Evolutionary conservation across 306 rosid genomes (phyloP).

Genomic region (Medicago arabica): DNA sequence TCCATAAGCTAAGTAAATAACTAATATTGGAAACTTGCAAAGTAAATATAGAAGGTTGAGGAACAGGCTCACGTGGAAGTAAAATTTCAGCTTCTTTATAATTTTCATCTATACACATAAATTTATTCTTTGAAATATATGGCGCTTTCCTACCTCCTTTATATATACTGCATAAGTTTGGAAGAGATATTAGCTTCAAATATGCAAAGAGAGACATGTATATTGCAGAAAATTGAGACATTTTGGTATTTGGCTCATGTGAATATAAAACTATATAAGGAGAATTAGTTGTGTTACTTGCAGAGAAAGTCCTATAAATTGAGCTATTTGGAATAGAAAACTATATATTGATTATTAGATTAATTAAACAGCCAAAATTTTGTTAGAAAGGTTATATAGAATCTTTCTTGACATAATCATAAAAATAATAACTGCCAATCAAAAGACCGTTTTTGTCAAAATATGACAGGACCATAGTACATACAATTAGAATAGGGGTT

Average conservation of each 20-base stretch:
- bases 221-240: conserved; percentile 33
- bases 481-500: too few relatives aligned
- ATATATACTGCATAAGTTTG: conserved; percentile 25
- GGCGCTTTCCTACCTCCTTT: not conserved
- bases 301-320: conserved; percentile 22
- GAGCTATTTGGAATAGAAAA: conserved; percentile 19
- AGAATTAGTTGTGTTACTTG: conserved; percentile 17
- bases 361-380: not conserved
- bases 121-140: conserved; percentile 17
- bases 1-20: not conserved
- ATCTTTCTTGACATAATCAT: not conserved
- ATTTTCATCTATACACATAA: not conserved
- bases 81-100: conserved; percentile 7
- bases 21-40: not conserved
- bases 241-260: conserved; percentile 33
- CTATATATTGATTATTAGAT: not conserved
- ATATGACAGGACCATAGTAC: too few relatives aligned
- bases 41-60: not conserved
- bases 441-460: too few relatives aligned
- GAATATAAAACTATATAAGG: conserved; percentile 40
- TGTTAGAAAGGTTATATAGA: conserved; percentile 6
- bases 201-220: conserved; percentile 7
- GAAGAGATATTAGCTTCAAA: conserved; percentile 28
- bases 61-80: conserved; percentile 27
- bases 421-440: too few relatives aligned